Evolutionary conservation across 1,139 yeast species (phyloP).

Genomic region (Yamadazyma pseudoaaseri): DNA sequence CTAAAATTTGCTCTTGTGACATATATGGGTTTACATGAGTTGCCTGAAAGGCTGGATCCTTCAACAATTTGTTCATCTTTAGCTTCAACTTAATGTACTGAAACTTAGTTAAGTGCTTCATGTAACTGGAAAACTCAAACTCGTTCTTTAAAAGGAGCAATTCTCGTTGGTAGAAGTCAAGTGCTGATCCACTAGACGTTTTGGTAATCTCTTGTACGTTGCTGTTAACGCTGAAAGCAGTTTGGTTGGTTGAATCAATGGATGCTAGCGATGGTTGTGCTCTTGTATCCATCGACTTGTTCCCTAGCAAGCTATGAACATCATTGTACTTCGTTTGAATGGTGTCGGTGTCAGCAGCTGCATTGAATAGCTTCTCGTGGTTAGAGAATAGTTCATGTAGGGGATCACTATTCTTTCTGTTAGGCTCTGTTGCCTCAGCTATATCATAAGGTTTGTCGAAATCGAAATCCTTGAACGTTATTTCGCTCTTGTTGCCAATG

Average conservation of each 20-base stretch:
- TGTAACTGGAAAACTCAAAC: conserved; percentile 57
- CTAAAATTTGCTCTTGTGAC: neutral
- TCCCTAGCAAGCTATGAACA: conserved; percentile 10
- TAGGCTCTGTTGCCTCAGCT: neutral
- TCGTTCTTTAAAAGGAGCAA: conserved; percentile 59
- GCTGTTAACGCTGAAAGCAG: conserved; percentile 8
- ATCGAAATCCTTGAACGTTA: conserved; percentile 31
- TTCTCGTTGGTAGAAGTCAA: conserved; percentile 57
- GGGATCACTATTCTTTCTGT: conserved; percentile 18
- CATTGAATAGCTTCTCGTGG: conserved; percentile 34
- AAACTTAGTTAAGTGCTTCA: conserved; percentile 51
- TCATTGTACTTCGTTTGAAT: conserved; percentile 6
- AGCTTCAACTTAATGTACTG: conserved; percentile 40
- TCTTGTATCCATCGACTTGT: conserved; percentile 6
- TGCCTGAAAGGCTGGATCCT: conserved; percentile 3
- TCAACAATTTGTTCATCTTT: conserved; percentile 25
- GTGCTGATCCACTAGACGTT: conserved; percentile 20
- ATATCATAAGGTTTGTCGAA: conserved; percentile 14
- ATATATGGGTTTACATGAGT: neutral
- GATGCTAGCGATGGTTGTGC: conserved; percentile 14
- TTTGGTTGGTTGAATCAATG: conserved; percentile 13
- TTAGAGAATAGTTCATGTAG: conserved; percentile 27
- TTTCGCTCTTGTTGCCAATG: conserved; percentile 18
- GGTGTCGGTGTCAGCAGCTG: conserved; percentile 4
- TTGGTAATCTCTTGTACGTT: conserved; percentile 4